Conservation (phyloP, 345 rosid species). For the Brassica incana region DNA sequence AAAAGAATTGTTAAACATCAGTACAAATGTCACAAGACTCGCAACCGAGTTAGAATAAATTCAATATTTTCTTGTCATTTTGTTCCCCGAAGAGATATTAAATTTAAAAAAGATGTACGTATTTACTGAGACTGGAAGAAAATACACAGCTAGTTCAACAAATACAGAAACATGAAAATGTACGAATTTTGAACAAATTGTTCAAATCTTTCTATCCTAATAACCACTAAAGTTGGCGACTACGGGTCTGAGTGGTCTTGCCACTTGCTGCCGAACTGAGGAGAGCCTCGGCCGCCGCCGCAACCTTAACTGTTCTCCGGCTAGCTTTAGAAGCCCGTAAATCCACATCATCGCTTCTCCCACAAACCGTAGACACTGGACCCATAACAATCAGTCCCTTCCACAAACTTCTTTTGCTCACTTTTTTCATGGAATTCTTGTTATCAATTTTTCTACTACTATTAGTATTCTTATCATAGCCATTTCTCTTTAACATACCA, state of each 20-base stretch:
- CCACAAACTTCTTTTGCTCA: slow-evolving; percentile 38
- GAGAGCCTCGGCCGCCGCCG: slow-evolving; percentile 33
- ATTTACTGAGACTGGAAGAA: neutral
- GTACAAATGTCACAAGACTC: neutral
- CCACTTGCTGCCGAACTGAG: slow-evolving; percentile 22
- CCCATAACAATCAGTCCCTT: slow-evolving; percentile 43
- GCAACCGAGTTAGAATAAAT: neutral
- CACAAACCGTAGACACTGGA: slow-evolving; percentile 50
- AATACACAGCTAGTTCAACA: neutral
- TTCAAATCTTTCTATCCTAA: neutral
- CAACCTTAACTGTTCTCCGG: slow-evolving; percentile 35
- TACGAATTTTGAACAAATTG: neutral
- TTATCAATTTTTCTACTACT: slow-evolving; percentile 1
- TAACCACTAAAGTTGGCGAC: slow-evolving; percentile 33
- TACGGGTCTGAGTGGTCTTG: slow-evolving; percentile 7
- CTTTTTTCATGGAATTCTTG: slow-evolving; percentile 28
- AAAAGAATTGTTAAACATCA: no score
- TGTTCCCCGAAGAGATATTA: neutral
- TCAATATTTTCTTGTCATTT: neutral
- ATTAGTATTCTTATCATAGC: neutral
- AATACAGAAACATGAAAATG: neutral
- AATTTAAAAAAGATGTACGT: neutral
- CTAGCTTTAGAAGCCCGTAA: slow-evolving; percentile 32
- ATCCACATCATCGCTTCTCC: slow-evolving; percentile 51
- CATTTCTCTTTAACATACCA: slow-evolving; percentile 12